These are phyloP conservation scores for Aspergillus fumigatus DNA, from an alignment of 2,329 filamentous ascomycete genomes.

Conservation along the genomic window DNA sequence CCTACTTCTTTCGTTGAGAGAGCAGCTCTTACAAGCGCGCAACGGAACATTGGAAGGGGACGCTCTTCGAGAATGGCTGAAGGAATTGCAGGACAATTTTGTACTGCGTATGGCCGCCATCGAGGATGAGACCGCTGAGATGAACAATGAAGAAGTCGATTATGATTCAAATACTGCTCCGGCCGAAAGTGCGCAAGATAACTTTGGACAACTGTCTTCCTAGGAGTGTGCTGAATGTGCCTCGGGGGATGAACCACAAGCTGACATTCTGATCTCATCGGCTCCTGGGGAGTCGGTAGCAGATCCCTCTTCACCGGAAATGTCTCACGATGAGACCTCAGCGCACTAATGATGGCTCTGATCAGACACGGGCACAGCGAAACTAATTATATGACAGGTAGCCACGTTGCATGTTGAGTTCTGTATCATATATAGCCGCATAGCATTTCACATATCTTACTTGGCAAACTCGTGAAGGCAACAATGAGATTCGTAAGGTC, in stretches of 20 bases:
- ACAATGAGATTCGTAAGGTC: background rate
- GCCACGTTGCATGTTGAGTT: background rate
- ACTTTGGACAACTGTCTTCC: background rate
- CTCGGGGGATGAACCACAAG: background rate
- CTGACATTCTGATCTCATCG: background rate
- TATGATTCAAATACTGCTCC: background rate
- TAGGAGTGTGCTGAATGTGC: background rate
- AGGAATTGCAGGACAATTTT: slow-evolving; percentile 69
- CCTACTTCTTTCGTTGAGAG: slow-evolving; percentile 66
- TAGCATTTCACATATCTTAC: background rate
- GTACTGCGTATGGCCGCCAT: slow-evolving; percentile 64
- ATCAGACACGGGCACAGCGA: background rate
- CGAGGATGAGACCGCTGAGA: slow-evolving; percentile 38
- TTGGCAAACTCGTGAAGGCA: background rate
- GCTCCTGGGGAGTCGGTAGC: background rate
- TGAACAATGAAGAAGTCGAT: slow-evolving; percentile 13
- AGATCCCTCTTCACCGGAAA: background rate
- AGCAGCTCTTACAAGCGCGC: slow-evolving; percentile 65
- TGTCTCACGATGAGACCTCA: background rate
- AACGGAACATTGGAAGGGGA: slow-evolving; percentile 62
- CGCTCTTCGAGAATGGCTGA: slow-evolving; percentile 60
- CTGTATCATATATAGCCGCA: background rate
- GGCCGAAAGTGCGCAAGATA: slow-evolving; percentile 3
- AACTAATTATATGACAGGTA: background rate
- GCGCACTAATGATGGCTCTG: background rate